Conservation (phyloP, 2,329 filamentous ascomycete genomes). For the Penicillium sp. region DNA sequence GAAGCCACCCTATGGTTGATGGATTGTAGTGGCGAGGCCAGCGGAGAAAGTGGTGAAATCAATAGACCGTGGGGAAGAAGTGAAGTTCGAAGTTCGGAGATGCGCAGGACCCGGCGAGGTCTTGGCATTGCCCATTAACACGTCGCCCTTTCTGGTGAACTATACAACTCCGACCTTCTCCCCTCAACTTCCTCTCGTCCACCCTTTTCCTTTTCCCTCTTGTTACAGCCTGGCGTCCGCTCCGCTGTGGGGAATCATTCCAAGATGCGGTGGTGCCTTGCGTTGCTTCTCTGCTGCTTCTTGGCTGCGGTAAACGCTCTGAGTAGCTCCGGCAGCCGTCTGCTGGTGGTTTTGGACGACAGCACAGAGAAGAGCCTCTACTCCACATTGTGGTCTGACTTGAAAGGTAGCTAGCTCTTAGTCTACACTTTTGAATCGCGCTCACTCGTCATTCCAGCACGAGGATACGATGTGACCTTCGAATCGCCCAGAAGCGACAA, state of each 20-base stretch:
- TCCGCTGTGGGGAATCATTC: conserved; percentile 36
- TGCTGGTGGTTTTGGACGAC: conserved; percentile 86
- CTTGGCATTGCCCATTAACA: conserved; percentile 45
- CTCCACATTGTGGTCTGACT: conserved; percentile 64
- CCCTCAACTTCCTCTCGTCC: too few species aligned
- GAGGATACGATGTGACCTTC: conserved; percentile 77
- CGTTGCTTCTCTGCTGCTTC: conserved; percentile 65
- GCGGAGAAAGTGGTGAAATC: not conserved
- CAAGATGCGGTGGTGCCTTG: conserved; percentile 72
- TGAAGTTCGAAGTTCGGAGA: conserved; percentile 32
- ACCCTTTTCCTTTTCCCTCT: conserved; percentile 16
- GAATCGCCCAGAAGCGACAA: conserved; percentile 78
- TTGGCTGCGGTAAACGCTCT: conserved; percentile 58
- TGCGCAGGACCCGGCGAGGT: conserved; percentile 30
- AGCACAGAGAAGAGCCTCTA: conserved; percentile 76
- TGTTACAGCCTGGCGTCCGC: conserved; percentile 19
- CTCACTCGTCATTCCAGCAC: conserved; percentile 54
- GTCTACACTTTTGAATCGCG: not conserved
- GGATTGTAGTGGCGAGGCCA: not conserved
- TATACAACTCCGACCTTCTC: conserved; percentile 22
- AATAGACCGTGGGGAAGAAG: conserved; percentile 24
- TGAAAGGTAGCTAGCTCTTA: conserved; percentile 41
- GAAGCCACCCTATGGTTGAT: conserved; percentile 8
- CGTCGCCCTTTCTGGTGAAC: conserved; percentile 40
- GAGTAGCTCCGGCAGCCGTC: conserved; percentile 73